phyloP scores from a whole-genome alignment of 768 basidiomycete species.

The Xanthoconium stramineum region DNA sequence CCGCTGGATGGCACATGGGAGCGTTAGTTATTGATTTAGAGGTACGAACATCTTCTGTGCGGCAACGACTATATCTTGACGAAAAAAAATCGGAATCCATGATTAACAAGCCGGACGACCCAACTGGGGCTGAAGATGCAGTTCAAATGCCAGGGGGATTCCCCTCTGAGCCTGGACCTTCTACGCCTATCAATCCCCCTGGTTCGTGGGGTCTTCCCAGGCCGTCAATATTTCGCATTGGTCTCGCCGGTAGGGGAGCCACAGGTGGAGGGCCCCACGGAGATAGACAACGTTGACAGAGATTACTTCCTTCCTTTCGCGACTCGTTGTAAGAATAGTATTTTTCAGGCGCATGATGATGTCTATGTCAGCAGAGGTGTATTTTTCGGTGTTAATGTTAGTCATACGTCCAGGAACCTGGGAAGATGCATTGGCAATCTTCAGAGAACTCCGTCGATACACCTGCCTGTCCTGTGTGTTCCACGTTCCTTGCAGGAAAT shows the following conservation, averaged over 20 bases:
- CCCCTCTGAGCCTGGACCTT: constrained; percentile 20
- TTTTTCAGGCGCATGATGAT: not conserved
- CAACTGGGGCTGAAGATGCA: constrained; percentile 34
- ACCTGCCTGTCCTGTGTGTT: not conserved
- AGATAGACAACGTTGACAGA: constrained; percentile 13
- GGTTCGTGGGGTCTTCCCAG: constrained; percentile 17
- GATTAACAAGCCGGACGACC: constrained; percentile 28
- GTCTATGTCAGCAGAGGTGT: not conserved
- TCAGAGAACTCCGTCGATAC: not conserved
- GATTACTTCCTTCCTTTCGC: not conserved
- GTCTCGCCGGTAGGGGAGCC: constrained; percentile 55
- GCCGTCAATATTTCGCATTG: constrained; percentile 45
- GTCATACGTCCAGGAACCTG: constrained; percentile 16
- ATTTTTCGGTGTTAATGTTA: constrained; percentile 10
- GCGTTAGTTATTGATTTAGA: constrained; percentile 85
- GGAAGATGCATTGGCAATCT: constrained; percentile 3
- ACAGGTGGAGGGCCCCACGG: constrained; percentile 23
- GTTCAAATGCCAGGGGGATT: constrained; percentile 34
- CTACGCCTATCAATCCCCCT: constrained; percentile 11
- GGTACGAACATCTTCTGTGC: constrained; percentile 34
- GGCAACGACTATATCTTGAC: constrained; percentile 1
- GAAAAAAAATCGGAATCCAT: not conserved
- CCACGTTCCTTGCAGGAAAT: not conserved
- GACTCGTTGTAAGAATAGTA: constrained; percentile 9
- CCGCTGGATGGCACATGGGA: constrained; percentile 90